Evolutionary conservation across 768 basidiomycete genomes (phyloP).

Genomic region (Cyathus striatus): DNA sequence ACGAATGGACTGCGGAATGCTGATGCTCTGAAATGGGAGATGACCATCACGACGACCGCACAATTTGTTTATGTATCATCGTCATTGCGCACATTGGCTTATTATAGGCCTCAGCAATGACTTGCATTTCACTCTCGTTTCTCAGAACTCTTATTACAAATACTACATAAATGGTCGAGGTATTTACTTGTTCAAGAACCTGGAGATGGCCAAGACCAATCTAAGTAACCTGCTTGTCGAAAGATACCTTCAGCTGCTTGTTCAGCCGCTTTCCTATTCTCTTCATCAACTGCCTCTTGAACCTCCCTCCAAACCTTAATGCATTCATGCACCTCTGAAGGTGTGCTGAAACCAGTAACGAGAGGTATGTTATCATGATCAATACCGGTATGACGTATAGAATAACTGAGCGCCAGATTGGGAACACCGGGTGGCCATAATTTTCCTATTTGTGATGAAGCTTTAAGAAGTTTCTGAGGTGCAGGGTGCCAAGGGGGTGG

Average conservation of each 20-base stretch:
- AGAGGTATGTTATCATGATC: slow-evolving; percentile 45
- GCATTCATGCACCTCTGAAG: slow-evolving; percentile 70
- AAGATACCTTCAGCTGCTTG: slow-evolving; percentile 38
- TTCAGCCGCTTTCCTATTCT: slow-evolving; percentile 39
- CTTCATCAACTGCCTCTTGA: slow-evolving; percentile 25
- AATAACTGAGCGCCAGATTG: slow-evolving; percentile 70
- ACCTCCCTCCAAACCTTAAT: slow-evolving; percentile 65
- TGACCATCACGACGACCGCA: too few relatives aligned
- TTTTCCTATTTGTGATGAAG: slow-evolving; percentile 31
- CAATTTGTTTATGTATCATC: too few relatives aligned
- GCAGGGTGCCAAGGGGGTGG: slow-evolving; percentile 79
- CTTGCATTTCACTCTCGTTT: too few relatives aligned
- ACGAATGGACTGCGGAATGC: too few relatives aligned
- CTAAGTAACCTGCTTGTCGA: slow-evolving; percentile 42
- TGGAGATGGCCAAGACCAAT: slow-evolving; percentile 75
- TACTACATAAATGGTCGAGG: too few relatives aligned
- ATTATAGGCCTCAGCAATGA: too few relatives aligned
- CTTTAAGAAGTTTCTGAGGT: slow-evolving; percentile 40
- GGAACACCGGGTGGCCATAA: slow-evolving; percentile 46
- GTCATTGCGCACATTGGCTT: too few relatives aligned
- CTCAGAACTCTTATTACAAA: too few relatives aligned
- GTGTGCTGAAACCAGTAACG: slow-evolving; percentile 69
- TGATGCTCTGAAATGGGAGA: too few relatives aligned
- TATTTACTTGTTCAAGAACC: too few relatives aligned
- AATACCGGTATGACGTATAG: slow-evolving; percentile 44